Evolutionary conservation across 2,329 filamentous ascomycete species (phyloP), one percentile per base, ranked within the genome.

Genomic region (Hypoxylon sp.): DNA sequence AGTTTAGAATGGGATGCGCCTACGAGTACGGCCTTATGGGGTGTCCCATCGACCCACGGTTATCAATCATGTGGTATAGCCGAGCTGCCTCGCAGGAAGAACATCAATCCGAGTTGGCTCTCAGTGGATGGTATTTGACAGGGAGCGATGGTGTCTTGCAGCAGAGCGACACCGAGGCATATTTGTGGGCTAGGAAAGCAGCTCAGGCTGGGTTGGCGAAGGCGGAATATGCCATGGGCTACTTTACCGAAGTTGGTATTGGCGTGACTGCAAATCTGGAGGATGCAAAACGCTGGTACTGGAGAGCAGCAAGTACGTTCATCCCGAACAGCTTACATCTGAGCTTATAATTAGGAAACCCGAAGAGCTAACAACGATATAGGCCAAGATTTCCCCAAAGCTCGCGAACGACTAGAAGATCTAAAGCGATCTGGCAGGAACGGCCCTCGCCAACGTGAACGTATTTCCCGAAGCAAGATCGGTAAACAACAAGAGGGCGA

Each of bases 251-350:
- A 80, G 91, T 96, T 52, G 96, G 96, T 11, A 98, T 99, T 73
- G 96, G 96, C 30, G 90, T 93, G 70, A 85, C 91, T 14, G 89
- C 92, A 7, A 97, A 95, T 78, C 75, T 98, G 74, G 96, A 99
- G 75, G 96, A 98, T 81, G 96, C 95, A 21, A 98, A 97, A 85
- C 89, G 94, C 74, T 99, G 96, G 96, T 99, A 99, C 82, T 98
- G 94, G 87, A 87, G 95, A 79, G 94, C 96, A 80, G 96, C 96
- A 78, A 92, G 95, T 98, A 85, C 89, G 93, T 90, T 65, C 64
- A 56, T 58, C 46, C 36, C 9, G 11, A 11, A 11, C 3, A 48
- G 2, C 14, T 41, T 13, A n/a, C 9, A 55, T 36, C 43, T 1
- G 14, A 17, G 2, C 36, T 1, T 34, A 48, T 51, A 11, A 13